These are phyloP conservation scores for Friedmanniomyces endolithicus DNA, from an alignment of 495 filamentous ascomycete species.

Conservation along the genomic window DNA sequence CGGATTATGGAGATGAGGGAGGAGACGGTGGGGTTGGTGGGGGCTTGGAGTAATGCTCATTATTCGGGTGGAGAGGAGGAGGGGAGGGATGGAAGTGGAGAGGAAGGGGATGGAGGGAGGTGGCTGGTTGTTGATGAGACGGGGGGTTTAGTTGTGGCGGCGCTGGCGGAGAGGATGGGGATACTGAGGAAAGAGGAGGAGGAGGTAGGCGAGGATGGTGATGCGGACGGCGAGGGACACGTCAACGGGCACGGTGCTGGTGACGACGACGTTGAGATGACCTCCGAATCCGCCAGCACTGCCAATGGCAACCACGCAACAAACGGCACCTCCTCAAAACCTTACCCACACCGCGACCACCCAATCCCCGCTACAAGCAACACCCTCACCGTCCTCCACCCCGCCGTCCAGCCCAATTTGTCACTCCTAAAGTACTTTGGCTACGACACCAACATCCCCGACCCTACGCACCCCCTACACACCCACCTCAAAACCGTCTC, in stretches of 20 bases:
- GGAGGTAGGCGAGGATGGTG: not conserved
- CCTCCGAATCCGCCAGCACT: no score
- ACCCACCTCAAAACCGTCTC: conserved; percentile 70
- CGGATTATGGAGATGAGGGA: conserved; percentile 83
- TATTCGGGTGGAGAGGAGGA: conserved; percentile 32
- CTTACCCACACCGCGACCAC: conserved; percentile 23
- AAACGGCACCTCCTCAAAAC: not conserved
- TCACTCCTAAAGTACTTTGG: conserved; percentile 74
- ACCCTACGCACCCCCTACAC: conserved; percentile 63
- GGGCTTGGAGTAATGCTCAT: conserved; percentile 54
- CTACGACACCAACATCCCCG: conserved; percentile 58
- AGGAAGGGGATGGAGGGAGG: conserved; percentile 46
- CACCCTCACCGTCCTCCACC: conserved; percentile 76
- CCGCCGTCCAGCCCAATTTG: conserved; percentile 82
- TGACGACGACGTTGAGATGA: not conserved
- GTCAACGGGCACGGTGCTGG: not conserved
- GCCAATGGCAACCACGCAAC: not conserved
- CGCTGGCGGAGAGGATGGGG: conserved; percentile 84
- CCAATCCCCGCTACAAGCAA: conserved; percentile 51
- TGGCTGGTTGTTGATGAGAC: conserved; percentile 90
- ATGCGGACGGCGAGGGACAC: not conserved
- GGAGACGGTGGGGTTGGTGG: conserved; percentile 65
- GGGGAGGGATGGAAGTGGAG: conserved; percentile 27
- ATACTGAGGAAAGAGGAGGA: conserved; percentile 47
- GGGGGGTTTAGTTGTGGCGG: conserved; percentile 70